phyloP scores from a whole-genome alignment of 352 stramenopile genomes.

The Phytophthora pluvialis region DNA sequence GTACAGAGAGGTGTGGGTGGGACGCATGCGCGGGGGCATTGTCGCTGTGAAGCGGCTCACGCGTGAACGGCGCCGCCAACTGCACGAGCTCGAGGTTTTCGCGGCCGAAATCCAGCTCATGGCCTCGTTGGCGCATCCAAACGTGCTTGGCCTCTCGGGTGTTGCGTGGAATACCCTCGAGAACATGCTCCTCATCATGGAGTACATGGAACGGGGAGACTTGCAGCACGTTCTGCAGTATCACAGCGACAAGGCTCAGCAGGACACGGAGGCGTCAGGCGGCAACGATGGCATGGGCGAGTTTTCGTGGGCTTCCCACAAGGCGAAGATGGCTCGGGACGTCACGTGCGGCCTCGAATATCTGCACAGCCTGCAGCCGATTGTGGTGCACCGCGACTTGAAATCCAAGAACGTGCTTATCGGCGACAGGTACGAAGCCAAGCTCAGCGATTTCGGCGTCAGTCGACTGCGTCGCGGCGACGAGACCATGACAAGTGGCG shows the following conservation, averaged over 20 bases:
- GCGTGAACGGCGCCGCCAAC: conserved; percentile 17
- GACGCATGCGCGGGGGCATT: conserved; percentile 37
- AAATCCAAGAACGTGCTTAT: conserved; percentile 26
- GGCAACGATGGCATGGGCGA: conserved; percentile 2
- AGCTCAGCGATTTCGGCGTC: conserved; percentile 20
- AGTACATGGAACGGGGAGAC: conserved; percentile 56
- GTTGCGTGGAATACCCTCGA: conserved; percentile 53
- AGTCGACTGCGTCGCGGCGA: conserved; percentile 9
- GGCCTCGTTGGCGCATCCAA: conserved; percentile 40
- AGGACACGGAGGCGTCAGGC: neutral
- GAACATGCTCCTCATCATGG: conserved; percentile 50
- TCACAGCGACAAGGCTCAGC: conserved; percentile 17
- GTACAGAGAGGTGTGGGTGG: conserved; percentile 61
- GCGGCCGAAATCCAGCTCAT: conserved; percentile 51
- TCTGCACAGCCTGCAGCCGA: conserved; percentile 7
- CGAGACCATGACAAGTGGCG: conserved; percentile 21
- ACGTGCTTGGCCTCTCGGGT: conserved; percentile 44
- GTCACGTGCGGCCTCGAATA: conserved; percentile 12
- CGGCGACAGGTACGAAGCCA: conserved; percentile 4
- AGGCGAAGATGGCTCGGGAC: conserved; percentile 18
- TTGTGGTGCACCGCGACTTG: conserved; percentile 17
- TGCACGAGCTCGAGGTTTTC: conserved; percentile 40
- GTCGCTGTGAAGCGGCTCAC: conserved; percentile 59
- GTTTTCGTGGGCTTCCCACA: conserved; percentile 24
- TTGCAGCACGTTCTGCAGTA: conserved; percentile 44